Base-by-base conservation (phyloP, 1,284 basidiomycete genomes). In the Jaminaea rosea region DNA sequence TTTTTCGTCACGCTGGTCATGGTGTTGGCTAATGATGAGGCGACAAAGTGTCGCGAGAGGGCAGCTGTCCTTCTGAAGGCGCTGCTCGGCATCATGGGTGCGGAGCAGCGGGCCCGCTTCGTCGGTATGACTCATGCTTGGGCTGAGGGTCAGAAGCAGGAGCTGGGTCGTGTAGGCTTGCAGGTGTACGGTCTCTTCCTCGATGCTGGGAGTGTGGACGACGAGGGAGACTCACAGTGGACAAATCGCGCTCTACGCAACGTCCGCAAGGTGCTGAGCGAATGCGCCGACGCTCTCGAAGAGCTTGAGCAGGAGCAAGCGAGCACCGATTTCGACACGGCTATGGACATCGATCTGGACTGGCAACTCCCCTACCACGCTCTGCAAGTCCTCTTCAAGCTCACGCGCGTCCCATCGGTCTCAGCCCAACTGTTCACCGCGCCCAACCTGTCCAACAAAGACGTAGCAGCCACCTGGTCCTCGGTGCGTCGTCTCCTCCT, bases 1-100 rank as follows among this genome's bases (percentile, higher is more conserved):
- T 80, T 98, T 46, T 96, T 97, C 71, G 84, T 96, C 3, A 85
- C 88, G 0, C 80, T 98, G 19, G 88, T 94, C 17, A 87, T 97
- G 82, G 85, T 86, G 26, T 76, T 97, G 24, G 91, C 89, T 28
- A 98, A 98, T 72, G 94, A 99, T 69, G 85, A 88, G 46, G 88
- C 90, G 4, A 78, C 85, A 28, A 85, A 86, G 69, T 97, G 91
- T 72, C 80, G 89, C 21, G 86, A 87, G 68, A 87, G 88, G 82
- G 87, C 88, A 0, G 85, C 86, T 0, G 81, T 82, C 31, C 80
- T 97, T 23, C 81, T 96, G 75, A 86, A 88, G 72, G 79, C 77
- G 24, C 80, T 99, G 10, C 82, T 90, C 59, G 72, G 74, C 4
- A 80, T 85, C 9, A 76, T 94, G 26, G 82, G 85, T 23, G 80